Evolutionary conservation across 371 early-diverging fungal species (phyloP), one percentile per base, ranked within the genome.

Genomic region (Mortierella sp.): DNA sequence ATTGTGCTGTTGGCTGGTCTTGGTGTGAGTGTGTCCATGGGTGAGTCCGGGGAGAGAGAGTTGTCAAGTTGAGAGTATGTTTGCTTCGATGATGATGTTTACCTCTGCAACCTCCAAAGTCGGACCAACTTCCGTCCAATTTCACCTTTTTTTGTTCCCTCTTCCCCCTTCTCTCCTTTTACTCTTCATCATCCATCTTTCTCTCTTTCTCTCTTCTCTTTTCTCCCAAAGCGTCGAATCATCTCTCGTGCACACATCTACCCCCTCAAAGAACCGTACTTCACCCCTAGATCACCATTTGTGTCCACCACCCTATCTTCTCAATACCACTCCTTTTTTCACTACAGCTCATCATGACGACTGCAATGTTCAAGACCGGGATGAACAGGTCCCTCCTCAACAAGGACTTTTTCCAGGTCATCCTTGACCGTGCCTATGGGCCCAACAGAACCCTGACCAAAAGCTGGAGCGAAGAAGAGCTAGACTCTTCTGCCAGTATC

Each of bases 301-400:
- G 46, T 14, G 18, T 49, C 5, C 49, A 5, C 21, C 51, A 21
- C 5, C 21, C 58, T 44, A 43, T 70, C 21, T 72, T 68, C 24
- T 49, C 55, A 51, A 27, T 29, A 18, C 48, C 29, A 27, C 71
- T 71, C 18, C 35, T n/a, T 41, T 49, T 51, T 56, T 29, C 6
- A 63, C 44, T 27, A 72, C 55, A 55, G 8, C 56, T 11, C 27
- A 32, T 51, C 27, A 86, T 86, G 87, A 82, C 87, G 18, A 86
- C 87, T 10, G 79, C 87, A 12, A 86, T 86, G 83, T 86, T 86
- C 82, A 86, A 86, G 76, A 86, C 82, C 6, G 87, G 87, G 16
- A 86, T 86, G 87, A 86, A 82, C 75, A 76, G 80, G 60, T 63
- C 82, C 71, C 72, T 86, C 48, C 82, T 86, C 65, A 86, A 77